Conservation (phyloP, 352 stramenopile species). For the Phytophthora meadii region DNA sequence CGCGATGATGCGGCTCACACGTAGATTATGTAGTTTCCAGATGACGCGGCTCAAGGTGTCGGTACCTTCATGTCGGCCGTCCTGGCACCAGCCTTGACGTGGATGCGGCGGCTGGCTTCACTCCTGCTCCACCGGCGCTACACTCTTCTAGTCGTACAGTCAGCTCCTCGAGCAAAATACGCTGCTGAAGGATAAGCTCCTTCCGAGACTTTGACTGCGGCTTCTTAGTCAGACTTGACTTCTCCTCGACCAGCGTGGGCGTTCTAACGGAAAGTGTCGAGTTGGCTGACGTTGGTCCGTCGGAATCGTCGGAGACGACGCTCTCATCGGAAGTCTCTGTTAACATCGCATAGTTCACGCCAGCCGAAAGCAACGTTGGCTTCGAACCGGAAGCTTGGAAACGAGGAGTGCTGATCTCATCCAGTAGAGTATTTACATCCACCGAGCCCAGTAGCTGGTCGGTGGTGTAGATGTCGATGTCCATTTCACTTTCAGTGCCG, state of each 20-base stretch:
- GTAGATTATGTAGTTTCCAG: too few species aligned
- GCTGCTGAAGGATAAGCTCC: conserved; percentile 12
- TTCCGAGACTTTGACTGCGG: conserved; percentile 13
- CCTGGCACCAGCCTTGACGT: too few species aligned
- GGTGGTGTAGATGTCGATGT: conserved; percentile 12
- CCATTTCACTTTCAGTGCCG: background rate
- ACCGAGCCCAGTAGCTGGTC: conserved; percentile 15
- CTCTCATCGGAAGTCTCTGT: background rate
- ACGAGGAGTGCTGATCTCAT: background rate
- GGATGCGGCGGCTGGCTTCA: too few species aligned
- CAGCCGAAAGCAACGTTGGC: background rate
- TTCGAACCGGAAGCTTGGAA: background rate
- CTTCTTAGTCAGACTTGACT: background rate
- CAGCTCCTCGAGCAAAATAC: conserved; percentile 5
- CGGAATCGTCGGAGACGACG: conserved; percentile 4
- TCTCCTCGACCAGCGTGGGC: background rate
- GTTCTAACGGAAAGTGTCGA: background rate
- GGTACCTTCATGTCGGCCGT: too few species aligned
- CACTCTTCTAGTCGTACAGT: conserved; percentile 17
- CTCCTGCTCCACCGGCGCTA: too few species aligned
- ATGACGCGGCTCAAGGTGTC: too few species aligned
- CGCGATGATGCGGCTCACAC: too few species aligned
- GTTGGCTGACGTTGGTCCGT: background rate
- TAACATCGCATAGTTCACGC: background rate
- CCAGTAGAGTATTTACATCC: conserved; percentile 11